Evolutionary conservation across 768 basidiomycete species (phyloP).

Genomic region (Pleurotus pulmonarius): DNA sequence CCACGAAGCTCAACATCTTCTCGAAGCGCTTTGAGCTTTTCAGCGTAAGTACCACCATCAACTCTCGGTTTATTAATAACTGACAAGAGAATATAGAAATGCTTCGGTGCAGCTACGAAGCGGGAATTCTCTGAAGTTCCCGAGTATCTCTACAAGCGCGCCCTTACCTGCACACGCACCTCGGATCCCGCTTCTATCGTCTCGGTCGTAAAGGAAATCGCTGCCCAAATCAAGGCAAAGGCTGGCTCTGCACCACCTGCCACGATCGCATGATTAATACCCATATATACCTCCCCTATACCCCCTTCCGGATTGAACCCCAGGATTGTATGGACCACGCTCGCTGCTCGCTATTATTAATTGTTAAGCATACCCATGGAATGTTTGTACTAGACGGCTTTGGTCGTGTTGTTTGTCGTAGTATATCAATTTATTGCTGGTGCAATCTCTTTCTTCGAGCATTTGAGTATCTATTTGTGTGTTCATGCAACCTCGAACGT

Average conservation of each 20-base stretch:
- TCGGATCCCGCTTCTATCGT: not conserved
- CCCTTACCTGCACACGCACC: not conserved
- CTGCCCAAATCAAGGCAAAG: not conserved
- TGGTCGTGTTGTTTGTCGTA: too few species aligned
- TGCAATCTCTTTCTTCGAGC: too few species aligned
- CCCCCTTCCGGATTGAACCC: too few species aligned
- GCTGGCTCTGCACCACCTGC: not conserved
- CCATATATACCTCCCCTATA: too few species aligned
- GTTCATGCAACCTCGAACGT: too few species aligned
- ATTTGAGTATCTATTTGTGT: too few species aligned
- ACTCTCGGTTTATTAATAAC: too few species aligned
- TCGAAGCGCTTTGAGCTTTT: conserved; percentile 32
- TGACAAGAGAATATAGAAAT: not conserved
- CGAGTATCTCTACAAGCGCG: not conserved
- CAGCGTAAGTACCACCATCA: conserved; percentile 20
- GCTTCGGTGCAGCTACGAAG: not conserved
- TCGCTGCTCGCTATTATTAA: too few species aligned
- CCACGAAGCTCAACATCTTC: conserved; percentile 27
- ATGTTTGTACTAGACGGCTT: too few species aligned
- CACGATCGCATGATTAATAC: not conserved
- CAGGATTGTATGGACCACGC: too few species aligned
- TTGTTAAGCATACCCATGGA: too few species aligned
- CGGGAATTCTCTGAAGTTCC: not conserved
- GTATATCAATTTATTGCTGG: too few species aligned
- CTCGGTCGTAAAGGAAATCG: not conserved